Evolutionary conservation across 2,329 filamentous ascomycete genomes (phyloP).

Genomic region (Penicillium glabrum): DNA sequence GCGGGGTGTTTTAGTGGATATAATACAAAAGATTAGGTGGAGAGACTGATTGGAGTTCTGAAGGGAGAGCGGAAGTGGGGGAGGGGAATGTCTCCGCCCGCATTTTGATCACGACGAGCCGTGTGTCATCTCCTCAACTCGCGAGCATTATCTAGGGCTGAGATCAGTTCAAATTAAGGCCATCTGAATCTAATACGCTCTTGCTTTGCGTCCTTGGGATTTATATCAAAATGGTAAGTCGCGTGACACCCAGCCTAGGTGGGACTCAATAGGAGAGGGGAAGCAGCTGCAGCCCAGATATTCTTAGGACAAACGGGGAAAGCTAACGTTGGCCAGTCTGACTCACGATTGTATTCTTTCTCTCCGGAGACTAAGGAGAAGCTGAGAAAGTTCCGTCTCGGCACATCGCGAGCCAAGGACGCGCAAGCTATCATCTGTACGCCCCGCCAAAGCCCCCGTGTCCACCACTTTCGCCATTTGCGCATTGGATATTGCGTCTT

Average conservation of each 20-base stretch:
- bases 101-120: constrained; percentile 11
- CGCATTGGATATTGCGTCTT: neutral
- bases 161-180: neutral
- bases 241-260: neutral
- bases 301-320: neutral
- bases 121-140: neutral
- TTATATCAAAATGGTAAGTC: constrained; percentile 8
- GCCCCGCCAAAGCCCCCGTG: constrained; percentile 25
- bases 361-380: constrained; percentile 85
- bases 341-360: constrained; percentile 89
- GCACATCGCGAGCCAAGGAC: constrained; percentile 80
- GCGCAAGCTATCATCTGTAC: constrained; percentile 94
- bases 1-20: neutral
- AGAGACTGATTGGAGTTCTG: constrained; percentile 3
- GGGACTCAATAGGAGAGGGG: neutral
- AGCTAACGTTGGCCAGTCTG: constrained; percentile 56
- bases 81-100: constrained; percentile 22
- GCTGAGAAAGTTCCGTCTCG: constrained; percentile 90
- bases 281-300: neutral
- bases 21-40: neutral
- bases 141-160: neutral
- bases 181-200: neutral
- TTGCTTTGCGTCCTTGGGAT: neutral
- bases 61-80: constrained; percentile 8
- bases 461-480: neutral